phyloP scores from a whole-genome alignment of 345 rosid species.

The Citrus cavaleriei region DNA sequence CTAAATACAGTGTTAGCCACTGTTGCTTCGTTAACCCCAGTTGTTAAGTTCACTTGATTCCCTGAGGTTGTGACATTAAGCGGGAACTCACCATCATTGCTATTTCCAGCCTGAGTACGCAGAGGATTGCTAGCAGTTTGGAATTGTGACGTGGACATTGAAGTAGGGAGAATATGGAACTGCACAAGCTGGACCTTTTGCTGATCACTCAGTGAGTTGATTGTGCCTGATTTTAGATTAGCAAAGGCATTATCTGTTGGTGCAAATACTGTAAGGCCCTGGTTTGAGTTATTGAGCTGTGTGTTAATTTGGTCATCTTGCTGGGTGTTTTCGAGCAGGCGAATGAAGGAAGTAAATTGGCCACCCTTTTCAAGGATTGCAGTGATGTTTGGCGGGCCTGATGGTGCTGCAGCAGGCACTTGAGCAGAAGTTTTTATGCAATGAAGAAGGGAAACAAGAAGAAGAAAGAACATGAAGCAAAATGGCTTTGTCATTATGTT shows the following conservation, averaged over 20 bases:
- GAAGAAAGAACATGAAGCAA: conserved; percentile 19
- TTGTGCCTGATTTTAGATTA: conserved; percentile 58
- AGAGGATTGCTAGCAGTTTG: conserved; percentile 89
- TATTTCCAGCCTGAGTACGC: conserved; percentile 79
- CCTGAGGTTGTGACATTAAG: conserved; percentile 76
- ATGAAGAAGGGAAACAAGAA: conserved; percentile 31
- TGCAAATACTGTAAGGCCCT: conserved; percentile 76
- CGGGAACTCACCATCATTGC: conserved; percentile 51
- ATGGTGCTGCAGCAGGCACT: conserved; percentile 43
- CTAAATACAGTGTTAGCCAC: conserved; percentile 61
- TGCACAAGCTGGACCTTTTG: conserved; percentile 74
- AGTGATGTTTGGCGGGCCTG: conserved; percentile 68
- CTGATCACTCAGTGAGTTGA: conserved; percentile 65
- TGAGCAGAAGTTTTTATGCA: conserved; percentile 34
- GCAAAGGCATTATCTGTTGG: conserved; percentile 76
- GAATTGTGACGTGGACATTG: conserved; percentile 63
- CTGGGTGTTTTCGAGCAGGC: conserved; percentile 60
- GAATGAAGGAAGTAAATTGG: conserved; percentile 61
- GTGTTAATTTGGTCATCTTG: conserved; percentile 72
- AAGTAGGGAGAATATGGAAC: conserved; percentile 69
- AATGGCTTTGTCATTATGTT: conserved; percentile 34
- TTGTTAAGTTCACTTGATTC: conserved; percentile 71
- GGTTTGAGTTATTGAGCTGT: conserved; percentile 63
- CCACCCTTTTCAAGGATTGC: conserved; percentile 77
- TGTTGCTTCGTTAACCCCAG: conserved; percentile 63